These are phyloP conservation scores for Leptographium procerum DNA, from an alignment of 2,329 filamentous ascomycete genomes.

Conservation along the genomic window DNA sequence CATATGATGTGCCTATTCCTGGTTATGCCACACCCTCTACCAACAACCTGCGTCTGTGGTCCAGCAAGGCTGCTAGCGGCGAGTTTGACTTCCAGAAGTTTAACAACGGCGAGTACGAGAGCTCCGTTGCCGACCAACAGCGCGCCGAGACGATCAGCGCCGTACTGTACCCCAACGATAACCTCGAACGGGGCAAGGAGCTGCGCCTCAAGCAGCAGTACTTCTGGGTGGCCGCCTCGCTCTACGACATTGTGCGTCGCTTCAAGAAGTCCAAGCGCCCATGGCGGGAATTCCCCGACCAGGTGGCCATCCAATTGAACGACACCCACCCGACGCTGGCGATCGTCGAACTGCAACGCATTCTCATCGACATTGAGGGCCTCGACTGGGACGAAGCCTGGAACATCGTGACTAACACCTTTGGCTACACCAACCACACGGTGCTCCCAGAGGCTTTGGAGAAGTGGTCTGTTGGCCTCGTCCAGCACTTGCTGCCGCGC, in stretches of 20 bases:
- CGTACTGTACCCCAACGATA: slow-evolving; percentile 95
- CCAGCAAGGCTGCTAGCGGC: slow-evolving; percentile 89
- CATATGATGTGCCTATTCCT: slow-evolving; percentile 86
- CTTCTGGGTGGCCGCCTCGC: slow-evolving; percentile 97
- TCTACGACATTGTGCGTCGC: slow-evolving; percentile 89
- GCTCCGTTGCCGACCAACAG: slow-evolving; percentile 95
- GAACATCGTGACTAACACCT: slow-evolving; percentile 65
- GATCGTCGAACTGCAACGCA: slow-evolving; percentile 90
- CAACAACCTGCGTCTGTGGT: slow-evolving; percentile 96
- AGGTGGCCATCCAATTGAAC: slow-evolving; percentile 95
- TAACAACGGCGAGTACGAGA: slow-evolving; percentile 96
- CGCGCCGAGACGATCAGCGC: slow-evolving; percentile 98
- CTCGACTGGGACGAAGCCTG: slow-evolving; percentile 91
- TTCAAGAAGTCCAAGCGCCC: slow-evolving; percentile 94
- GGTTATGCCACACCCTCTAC: slow-evolving; percentile 83
- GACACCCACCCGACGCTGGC: slow-evolving; percentile 95
- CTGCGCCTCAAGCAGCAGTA: slow-evolving; percentile 97
- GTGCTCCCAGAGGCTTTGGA: slow-evolving; percentile 93
- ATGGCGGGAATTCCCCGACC: slow-evolving; percentile 87
- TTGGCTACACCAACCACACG: slow-evolving; percentile 98
- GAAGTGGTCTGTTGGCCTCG: slow-evolving; percentile 91
- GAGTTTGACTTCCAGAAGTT: slow-evolving; percentile 99
- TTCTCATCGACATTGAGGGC: slow-evolving; percentile 79
- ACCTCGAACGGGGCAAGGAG: slow-evolving; percentile 92
- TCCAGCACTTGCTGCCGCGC: slow-evolving; percentile 86